Conservation (phyloP, 805 yeast species). For the Yarrowia porcina region DNA sequence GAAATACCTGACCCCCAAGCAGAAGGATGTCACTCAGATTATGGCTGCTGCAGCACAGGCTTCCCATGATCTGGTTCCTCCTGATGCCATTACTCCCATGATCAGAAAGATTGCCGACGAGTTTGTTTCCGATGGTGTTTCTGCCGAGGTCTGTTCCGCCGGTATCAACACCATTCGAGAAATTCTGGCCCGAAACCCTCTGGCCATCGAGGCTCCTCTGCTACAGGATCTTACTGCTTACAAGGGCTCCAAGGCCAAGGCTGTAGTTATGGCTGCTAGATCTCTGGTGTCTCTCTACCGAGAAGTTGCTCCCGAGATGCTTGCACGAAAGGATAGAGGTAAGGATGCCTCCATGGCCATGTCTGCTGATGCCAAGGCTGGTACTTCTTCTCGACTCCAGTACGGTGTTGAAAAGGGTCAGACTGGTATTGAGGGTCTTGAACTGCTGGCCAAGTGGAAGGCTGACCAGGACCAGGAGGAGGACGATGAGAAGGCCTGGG, state of each 20-base stretch:
- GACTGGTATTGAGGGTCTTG: conserved; percentile 87
- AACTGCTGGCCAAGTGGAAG: conserved; percentile 84
- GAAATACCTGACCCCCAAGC: conserved; percentile 91
- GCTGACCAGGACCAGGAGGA: conserved; percentile 53
- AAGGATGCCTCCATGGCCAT: conserved; percentile 82
- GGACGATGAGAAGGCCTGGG: conserved; percentile 58
- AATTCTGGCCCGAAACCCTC: conserved; percentile 86
- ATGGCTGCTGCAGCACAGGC: conserved; percentile 98
- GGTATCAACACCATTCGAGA: conserved; percentile 95
- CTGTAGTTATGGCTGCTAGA: conserved; percentile 93
- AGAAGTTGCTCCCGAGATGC: conserved; percentile 96
- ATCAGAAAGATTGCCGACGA: conserved; percentile 94
- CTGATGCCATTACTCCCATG: conserved; percentile 77
- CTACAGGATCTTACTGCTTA: conserved; percentile 88
- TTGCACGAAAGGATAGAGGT: conserved; percentile 86
- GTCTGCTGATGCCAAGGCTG: conserved; percentile 42
- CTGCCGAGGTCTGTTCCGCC: conserved; percentile 96
- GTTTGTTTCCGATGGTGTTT: conserved; percentile 97
- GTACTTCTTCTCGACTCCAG: conserved; percentile 31
- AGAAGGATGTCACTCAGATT: conserved; percentile 87
- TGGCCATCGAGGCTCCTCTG: conserved; percentile 84
- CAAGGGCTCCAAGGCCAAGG: conserved; percentile 88
- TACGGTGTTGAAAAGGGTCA: conserved; percentile 72
- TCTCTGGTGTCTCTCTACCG: conserved; percentile 80
- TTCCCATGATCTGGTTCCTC: conserved; percentile 94